Conservation (phyloP, 305 asterid species). For the Plantago coronopus region DNA sequence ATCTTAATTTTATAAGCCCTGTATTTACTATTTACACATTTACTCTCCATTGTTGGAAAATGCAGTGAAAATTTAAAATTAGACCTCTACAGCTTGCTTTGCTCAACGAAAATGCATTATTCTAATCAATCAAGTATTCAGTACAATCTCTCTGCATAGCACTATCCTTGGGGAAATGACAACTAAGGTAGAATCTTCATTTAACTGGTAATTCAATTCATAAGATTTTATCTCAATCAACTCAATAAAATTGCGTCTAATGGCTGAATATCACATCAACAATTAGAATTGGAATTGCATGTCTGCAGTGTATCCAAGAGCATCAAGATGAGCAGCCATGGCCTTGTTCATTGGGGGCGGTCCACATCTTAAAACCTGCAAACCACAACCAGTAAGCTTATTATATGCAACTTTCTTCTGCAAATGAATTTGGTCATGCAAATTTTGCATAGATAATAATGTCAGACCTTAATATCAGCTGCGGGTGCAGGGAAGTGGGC, state of each 20-base stretch:
- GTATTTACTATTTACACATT: no score
- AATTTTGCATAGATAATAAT: conserved; percentile 7
- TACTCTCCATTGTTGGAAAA: no score
- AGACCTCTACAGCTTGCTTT: neutral
- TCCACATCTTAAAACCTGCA: conserved; percentile 54
- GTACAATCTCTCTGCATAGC: no score
- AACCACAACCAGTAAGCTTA: neutral
- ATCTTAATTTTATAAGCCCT: no score
- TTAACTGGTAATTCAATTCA: no score
- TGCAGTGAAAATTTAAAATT: neutral
- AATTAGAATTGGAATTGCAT: conserved; percentile 53
- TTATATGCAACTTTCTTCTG: neutral
- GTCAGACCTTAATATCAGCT: conserved; percentile 59
- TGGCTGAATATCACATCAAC: neutral
- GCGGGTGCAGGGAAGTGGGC: conserved; percentile 81
- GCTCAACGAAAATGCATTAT: no score
- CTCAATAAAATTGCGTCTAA: neutral
- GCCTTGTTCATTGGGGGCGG: conserved; percentile 70
- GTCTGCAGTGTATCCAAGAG: conserved; percentile 43
- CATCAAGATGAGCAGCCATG: conserved; percentile 60
- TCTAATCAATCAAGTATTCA: no score
- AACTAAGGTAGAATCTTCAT: no score
- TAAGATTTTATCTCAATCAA: neutral
- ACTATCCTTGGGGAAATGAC: no score
- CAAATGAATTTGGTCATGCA: neutral